These are phyloP conservation scores for Aspergillus heteromorphus DNA, from an alignment of 495 filamentous ascomycete species.

Conservation along the genomic window DNA sequence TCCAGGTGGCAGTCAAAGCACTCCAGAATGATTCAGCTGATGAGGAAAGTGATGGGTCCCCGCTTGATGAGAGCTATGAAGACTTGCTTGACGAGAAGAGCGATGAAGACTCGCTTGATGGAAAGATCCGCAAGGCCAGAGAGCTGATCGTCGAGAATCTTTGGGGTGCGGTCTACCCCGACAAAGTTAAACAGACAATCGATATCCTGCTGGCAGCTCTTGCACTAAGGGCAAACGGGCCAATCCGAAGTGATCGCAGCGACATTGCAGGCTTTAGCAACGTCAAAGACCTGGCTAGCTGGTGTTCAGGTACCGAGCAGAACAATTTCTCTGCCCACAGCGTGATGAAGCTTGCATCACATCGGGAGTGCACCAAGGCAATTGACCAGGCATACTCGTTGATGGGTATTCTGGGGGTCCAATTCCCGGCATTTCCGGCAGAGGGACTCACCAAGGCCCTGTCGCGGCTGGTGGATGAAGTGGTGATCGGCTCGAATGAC, in stretches of 20 bases:
- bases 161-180: neutral
- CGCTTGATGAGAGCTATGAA: too few species aligned
- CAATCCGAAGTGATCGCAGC: constrained; percentile 3
- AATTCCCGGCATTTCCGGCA: constrained; percentile 15
- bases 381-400: constrained; percentile 17
- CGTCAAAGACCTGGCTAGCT: constrained; percentile 1
- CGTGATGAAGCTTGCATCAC: constrained; percentile 9
- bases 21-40: neutral
- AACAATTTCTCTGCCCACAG: constrained; percentile 8
- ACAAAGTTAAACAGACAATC: neutral
- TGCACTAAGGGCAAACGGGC: neutral
- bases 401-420: constrained; percentile 17
- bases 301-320: neutral
- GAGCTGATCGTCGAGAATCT: neutral
- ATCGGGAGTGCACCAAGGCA: constrained; percentile 9
- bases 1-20: neutral
- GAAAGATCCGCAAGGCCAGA: neutral
- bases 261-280: constrained; percentile 5
- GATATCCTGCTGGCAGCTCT: neutral
- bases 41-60: too few species aligned
- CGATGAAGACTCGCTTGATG: too few species aligned
- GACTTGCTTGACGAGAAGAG: too few species aligned
- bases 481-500: constrained; percentile 12
- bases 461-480: constrained; percentile 14
- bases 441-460: constrained; percentile 16